Conservation (phyloP, 768 basidiomycete genomes). For the Sistotremastrum niveocremeum region DNA sequence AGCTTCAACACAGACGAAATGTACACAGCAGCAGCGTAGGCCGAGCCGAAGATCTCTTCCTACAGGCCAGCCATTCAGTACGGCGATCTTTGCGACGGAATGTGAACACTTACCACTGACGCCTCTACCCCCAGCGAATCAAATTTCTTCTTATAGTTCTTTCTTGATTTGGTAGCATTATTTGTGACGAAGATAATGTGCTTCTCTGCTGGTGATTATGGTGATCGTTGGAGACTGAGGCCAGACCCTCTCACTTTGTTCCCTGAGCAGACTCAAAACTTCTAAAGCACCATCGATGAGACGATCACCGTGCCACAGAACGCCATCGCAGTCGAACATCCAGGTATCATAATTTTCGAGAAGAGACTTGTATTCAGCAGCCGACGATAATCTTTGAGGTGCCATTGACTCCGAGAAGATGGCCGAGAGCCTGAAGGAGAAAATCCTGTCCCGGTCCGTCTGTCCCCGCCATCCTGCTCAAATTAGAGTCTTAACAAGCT, state of each 20-base stretch:
- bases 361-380: slow-evolving; percentile 22
- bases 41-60: slow-evolving; percentile 97
- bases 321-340: slow-evolving; percentile 95
- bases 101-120: slow-evolving; percentile 48
- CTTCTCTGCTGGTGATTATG: slow-evolving; percentile 39
- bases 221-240: neutral
- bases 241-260: slow-evolving; percentile 38
- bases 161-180: slow-evolving; percentile 89
- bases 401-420: too few species aligned
- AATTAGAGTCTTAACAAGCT: too few species aligned
- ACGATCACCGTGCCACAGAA: slow-evolving; percentile 78
- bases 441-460: too few species aligned
- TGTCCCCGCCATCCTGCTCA: too few species aligned
- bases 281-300: slow-evolving; percentile 68
- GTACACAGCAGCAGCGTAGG: slow-evolving; percentile 75
- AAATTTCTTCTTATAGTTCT: slow-evolving; percentile 80
- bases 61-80: slow-evolving; percentile 16
- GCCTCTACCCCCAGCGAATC: slow-evolving; percentile 80
- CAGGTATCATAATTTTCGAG: slow-evolving; percentile 74
- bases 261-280: slow-evolving; percentile 59
- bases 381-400: too few species aligned
- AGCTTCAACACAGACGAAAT: slow-evolving; percentile 81
- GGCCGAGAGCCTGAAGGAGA: too few species aligned
- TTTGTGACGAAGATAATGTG: slow-evolving; percentile 89
- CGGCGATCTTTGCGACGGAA: neutral